Evolutionary conservation across 306 rosid species (phyloP), one percentile per base, ranked within the genome.

Genomic region (Cucurbita argyrosperma): DNA sequence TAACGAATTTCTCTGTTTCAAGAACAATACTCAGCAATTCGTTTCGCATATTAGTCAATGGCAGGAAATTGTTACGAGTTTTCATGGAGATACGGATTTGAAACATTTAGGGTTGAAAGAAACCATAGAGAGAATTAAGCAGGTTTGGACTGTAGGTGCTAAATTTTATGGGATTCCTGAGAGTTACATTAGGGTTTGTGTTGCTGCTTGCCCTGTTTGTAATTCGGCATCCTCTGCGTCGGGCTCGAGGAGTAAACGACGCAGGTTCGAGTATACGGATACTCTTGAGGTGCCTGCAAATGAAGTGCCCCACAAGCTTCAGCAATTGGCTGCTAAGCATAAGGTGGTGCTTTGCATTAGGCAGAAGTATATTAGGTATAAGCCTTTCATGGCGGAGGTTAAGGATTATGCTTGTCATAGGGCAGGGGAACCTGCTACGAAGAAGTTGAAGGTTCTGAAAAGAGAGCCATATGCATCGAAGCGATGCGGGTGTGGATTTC

Each of bases 321-420:
- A 95, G 77, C 96, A 91, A 71, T 67, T 95, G 78, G 99, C 97
- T 14, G 87, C 90, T 0, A 88, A 95, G 84, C 97, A 95, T 76
- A 95, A 95, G 87, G 99, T 95, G 26, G 97, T 91, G 40, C 91
- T 95, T 42, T 95, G 99, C 46, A 95, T 95, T 10, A 80, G 99
- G 82, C 99, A 95, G 90, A 95, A 95, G 88, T 95, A 95, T 52
- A 95, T 95, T 79, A 80, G 99, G 86, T 95, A 95, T 81, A 95
- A 95, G 79, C 99, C 99, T 47, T 95, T 95, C 74, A 91, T 95
- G 99, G 99, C 97, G 3, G 99, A 95, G 90, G 99, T 95, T 45
- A 95, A 95, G 90, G 99, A 95, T 58, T 95, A 95, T 71, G 99
- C 99, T 51, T 95, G 99, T 66, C 99, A 95, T 50, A 80, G 99